A percentile compares a stretch with the other conserved stretches of the same genome.
phyloP scores from a whole-genome alignment of 1,284 basidiomycete species.

The Tilletia horrida region DNA sequence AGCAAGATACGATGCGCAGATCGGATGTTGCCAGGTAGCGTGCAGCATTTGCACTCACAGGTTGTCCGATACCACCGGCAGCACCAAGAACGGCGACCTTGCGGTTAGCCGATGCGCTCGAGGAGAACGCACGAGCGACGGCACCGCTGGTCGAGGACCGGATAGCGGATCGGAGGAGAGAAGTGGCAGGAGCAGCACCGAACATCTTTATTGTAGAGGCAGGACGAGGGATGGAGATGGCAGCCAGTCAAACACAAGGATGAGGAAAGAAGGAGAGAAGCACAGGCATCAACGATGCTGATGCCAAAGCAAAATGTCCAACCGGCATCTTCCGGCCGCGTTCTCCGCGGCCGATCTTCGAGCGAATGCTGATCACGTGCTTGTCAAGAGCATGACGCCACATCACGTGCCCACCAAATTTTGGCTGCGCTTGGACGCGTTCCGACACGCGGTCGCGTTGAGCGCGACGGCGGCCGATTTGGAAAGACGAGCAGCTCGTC shows the following conservation, averaged over 20 bases:
- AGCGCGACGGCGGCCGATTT: too few relatives aligned
- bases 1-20: too few relatives aligned
- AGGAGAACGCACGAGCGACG: conserved; percentile 68
- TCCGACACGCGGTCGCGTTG: too few relatives aligned
- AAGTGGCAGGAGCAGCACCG: conserved; percentile 30
- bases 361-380: background rate
- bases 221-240: conserved; percentile 25
- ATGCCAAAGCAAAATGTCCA: background rate
- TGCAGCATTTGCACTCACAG: conserved; percentile 26
- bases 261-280: background rate
- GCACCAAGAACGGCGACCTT: conserved; percentile 88
- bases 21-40: too few relatives aligned
- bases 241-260: background rate
- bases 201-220: conserved; percentile 33
- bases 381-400: background rate
- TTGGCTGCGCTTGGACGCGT: too few relatives aligned
- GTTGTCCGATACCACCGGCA: conserved; percentile 76
- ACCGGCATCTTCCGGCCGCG: too few relatives aligned
- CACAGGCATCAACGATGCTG: background rate
- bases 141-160: conserved; percentile 35
- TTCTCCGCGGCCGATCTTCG: too few relatives aligned
- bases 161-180: conserved; percentile 31
- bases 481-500: background rate
- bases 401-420: too few relatives aligned
- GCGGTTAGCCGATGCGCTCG: conserved; percentile 68